These are phyloP conservation scores for Alternaria metachromatica DNA, from an alignment of 2,329 filamentous ascomycete genomes.

Conservation along the genomic window DNA sequence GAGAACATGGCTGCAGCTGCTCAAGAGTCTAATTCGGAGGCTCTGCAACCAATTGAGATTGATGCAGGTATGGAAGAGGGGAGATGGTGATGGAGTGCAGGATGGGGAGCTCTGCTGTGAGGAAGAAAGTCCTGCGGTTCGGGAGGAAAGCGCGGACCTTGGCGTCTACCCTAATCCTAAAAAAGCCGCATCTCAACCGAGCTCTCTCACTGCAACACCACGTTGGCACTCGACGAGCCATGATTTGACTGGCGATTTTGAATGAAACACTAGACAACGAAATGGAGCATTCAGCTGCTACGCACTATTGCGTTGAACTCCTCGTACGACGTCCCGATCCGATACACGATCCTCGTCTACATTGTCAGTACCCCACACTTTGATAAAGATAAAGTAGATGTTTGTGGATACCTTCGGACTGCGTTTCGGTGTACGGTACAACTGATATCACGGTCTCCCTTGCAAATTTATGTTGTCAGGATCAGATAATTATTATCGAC, in stretches of 20 bases:
- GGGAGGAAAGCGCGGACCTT: conserved; percentile 38
- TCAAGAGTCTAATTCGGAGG: conserved; percentile 51
- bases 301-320: too few relatives aligned
- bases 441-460: background rate
- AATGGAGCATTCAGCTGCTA: background rate
- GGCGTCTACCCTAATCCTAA: conserved; percentile 27
- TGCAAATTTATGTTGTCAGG: background rate
- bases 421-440: background rate
- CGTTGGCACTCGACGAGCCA: background rate
- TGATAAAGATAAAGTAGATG: background rate
- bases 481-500: background rate
- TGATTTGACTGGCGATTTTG: background rate
- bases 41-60: conserved; percentile 54
- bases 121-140: conserved; percentile 39
- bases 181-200: conserved; percentile 20
- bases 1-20: conserved; percentile 80
- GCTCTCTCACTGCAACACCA: conserved; percentile 5
- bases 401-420: background rate
- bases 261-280: rapidly evolving
- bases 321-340: background rate
- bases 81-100: conserved; percentile 49
- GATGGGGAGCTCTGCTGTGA: conserved; percentile 42
- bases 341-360: background rate
- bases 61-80: conserved; percentile 50
- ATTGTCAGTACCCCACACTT: background rate